Conservation (phyloP, 2,329 filamentous ascomycete genomes). For the Pseudonectria foliicola region DNA sequence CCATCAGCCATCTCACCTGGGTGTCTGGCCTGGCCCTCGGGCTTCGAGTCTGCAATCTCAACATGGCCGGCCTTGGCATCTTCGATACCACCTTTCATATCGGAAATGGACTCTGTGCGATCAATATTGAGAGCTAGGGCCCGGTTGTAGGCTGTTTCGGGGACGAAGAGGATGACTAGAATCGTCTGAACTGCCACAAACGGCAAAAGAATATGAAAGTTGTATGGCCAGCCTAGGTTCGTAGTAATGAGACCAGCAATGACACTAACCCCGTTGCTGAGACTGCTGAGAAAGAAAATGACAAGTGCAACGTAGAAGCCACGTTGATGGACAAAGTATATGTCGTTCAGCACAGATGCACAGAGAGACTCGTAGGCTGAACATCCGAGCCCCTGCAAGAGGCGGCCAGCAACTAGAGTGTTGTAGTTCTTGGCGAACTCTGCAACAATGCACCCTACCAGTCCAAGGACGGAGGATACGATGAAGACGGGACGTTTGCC, state of each 20-base stretch:
- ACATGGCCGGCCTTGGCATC: background rate
- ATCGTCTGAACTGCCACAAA: slow-evolving; percentile 6
- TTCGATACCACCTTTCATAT: background rate
- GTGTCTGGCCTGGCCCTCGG: background rate
- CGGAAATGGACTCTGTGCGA: background rate
- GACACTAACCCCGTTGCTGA: slow-evolving; percentile 5
- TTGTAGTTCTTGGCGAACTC: slow-evolving; percentile 2
- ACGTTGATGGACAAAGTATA: slow-evolving; percentile 8
- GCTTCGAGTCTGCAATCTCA: background rate
- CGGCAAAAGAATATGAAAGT: slow-evolving; percentile 6
- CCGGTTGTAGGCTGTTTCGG: slow-evolving; percentile 4
- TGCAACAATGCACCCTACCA: slow-evolving; percentile 3
- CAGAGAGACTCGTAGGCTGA: slow-evolving; percentile 7
- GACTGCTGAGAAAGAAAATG: slow-evolving; percentile 3
- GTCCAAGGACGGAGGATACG: slow-evolving; percentile 2
- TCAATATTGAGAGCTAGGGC: background rate
- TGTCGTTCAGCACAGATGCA: slow-evolving; percentile 2
- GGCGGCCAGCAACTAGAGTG: slow-evolving; percentile 2
- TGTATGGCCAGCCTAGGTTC: slow-evolving; percentile 4
- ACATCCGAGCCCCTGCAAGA: slow-evolving; percentile 3
- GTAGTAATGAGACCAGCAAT: slow-evolving; percentile 5
- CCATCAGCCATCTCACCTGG: background rate
- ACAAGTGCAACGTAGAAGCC: slow-evolving; percentile 4
- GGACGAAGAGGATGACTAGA: slow-evolving; percentile 2
- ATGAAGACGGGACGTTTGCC: slow-evolving; percentile 8